A percentile compares a stretch with the other conserved stretches of the same genome.
Evolutionary conservation across 1,284 basidiomycete genomes (phyloP).

Genomic region (Sporisorium reilianum): DNA sequence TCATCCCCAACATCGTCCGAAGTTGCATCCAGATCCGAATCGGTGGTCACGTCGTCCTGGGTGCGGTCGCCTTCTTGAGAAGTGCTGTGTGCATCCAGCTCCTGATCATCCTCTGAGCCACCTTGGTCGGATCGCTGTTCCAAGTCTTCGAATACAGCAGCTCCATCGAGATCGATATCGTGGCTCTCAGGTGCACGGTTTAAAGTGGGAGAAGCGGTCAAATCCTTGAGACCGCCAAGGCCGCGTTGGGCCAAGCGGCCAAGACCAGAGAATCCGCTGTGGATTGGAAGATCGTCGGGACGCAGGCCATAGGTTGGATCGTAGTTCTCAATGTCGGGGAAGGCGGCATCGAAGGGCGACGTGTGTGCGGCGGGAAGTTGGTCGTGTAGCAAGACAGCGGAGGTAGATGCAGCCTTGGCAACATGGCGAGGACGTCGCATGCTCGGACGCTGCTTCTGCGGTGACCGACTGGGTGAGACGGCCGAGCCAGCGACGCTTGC

Average conservation of each 20-base stretch:
- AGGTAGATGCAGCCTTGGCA: conserved; percentile 40
- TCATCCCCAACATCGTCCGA: conserved; percentile 38
- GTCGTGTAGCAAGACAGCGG: conserved; percentile 33
- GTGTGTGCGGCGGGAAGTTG: conserved; percentile 22
- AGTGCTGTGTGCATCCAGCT: conserved; percentile 14
- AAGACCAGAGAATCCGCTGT: conserved; percentile 77
- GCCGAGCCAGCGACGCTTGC: conserved; percentile 21
- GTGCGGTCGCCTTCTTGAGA: conserved; percentile 15
- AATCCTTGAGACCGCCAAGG: conserved; percentile 46
- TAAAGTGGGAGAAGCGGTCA: conserved; percentile 22
- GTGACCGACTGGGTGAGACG: conserved; percentile 24
- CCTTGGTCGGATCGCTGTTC: conserved; percentile 30
- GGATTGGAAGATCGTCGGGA: conserved; percentile 73
- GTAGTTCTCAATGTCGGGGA: conserved; percentile 79
- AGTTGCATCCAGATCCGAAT: conserved; percentile 24
- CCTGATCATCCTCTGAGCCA: conserved; percentile 25
- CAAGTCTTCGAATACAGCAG: conserved; percentile 34
- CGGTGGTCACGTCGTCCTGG: conserved; percentile 29
- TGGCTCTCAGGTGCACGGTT: not conserved
- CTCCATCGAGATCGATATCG: conserved; percentile 34
- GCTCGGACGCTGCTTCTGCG: conserved; percentile 22
- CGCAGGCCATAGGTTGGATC: conserved; percentile 98
- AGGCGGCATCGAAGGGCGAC: conserved; percentile 44
- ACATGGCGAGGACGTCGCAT: conserved; percentile 27
- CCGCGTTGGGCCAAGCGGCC: conserved; percentile 68